A percentile compares a stretch with the other conserved stretches of the same genome.
These are phyloP conservation scores for Taiozyma sp. DNA, from an alignment of 1,139 yeast genomes.

Conservation along the genomic window DNA sequence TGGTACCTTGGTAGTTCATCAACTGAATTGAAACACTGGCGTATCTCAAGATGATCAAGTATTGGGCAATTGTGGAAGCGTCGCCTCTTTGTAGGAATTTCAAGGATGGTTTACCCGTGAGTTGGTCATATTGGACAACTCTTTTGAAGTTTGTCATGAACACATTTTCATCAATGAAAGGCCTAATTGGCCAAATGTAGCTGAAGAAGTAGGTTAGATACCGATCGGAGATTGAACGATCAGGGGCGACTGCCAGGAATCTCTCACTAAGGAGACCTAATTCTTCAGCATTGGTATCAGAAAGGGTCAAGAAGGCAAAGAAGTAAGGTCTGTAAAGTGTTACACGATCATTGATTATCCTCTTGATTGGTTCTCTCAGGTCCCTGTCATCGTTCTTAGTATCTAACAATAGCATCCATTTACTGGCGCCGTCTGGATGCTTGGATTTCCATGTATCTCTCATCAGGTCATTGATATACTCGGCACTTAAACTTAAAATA, in stretches of 20 bases:
- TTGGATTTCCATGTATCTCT: slow-evolving; percentile 12
- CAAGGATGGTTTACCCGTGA: slow-evolving; percentile 4
- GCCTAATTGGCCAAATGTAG: slow-evolving; percentile 37
- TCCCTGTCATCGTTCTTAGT: slow-evolving; percentile 6
- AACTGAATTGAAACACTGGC: slow-evolving; percentile 23
- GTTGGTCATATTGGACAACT: slow-evolving; percentile 5
- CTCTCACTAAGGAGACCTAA: neutral
- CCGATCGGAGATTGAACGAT: slow-evolving; percentile 25
- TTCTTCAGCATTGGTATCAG: slow-evolving; percentile 2
- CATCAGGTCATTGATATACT: slow-evolving; percentile 3
- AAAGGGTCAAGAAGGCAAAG: slow-evolving; percentile 3
- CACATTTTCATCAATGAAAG: slow-evolving; percentile 36
- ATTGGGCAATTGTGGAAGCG: slow-evolving; percentile 35
- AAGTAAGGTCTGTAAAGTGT: slow-evolving; percentile 2
- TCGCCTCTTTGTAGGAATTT: slow-evolving; percentile 27
- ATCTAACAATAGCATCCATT: slow-evolving; percentile 16
- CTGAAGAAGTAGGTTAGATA: slow-evolving; percentile 32
- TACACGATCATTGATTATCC: slow-evolving; percentile 10
- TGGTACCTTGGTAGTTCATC: slow-evolving; percentile 3
- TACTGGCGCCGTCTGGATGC: slow-evolving; percentile 15
- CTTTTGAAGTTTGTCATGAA: slow-evolving; percentile 17
- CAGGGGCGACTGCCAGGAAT: slow-evolving; percentile 29
- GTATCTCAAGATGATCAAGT: slow-evolving; percentile 38
- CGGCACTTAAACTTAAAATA: slow-evolving; percentile 6
- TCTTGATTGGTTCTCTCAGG: slow-evolving; percentile 4